Base-by-base conservation (phyloP, 2,329 filamentous ascomycete genomes). In the Scedosporium boydii region DNA sequence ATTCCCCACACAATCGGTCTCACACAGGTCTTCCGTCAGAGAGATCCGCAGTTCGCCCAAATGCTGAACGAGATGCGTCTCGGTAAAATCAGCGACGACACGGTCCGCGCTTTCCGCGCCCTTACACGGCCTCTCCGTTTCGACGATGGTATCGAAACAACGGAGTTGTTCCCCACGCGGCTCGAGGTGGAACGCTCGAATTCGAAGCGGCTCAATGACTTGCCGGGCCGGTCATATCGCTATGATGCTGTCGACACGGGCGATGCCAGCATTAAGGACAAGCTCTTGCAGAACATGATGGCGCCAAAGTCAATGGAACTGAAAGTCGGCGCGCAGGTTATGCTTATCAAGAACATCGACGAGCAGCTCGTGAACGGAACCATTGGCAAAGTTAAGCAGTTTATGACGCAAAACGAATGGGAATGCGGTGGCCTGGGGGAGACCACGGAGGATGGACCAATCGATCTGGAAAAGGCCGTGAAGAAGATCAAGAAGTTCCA, bases 291-390 rank as follows among this genome's bases (percentile, higher is more conserved):
- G 5, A 96, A 93, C 70, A 96, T 96, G 85, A 97, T 99, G 90
- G 93, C 95, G 0, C 93, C 95, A 0, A 88, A 88, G 68, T 71
- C 76, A 0, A 84, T 99, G 21, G 85, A 89, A 41, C 77, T 99
- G 34, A 98, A 97, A 74, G 88, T 95, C 65, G 91, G 92, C 9
- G 91, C 95, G 0, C 96, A 99, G 72, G 96, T 99, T 55, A 99
- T 99, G 95, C 80, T 99, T n/a, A 97, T 99, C 80, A 99, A 99
- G 75, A 99, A 99, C 69, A 88, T 98, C 76, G 95, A 99, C 70
- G 91, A 96, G 46, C 87, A 85, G 0, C 82, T 99, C 0, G 95
- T 98, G 67, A 99, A 99, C 70, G 95, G 95, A 4, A 96, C 93
- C 0, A 80, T 99, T 9, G 95, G 95, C 26, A 93, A 89, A 65